These are phyloP conservation scores for Blastobotrys illinoisensis DNA, from an alignment of 1,139 yeast genomes.

Conservation along the genomic window DNA sequence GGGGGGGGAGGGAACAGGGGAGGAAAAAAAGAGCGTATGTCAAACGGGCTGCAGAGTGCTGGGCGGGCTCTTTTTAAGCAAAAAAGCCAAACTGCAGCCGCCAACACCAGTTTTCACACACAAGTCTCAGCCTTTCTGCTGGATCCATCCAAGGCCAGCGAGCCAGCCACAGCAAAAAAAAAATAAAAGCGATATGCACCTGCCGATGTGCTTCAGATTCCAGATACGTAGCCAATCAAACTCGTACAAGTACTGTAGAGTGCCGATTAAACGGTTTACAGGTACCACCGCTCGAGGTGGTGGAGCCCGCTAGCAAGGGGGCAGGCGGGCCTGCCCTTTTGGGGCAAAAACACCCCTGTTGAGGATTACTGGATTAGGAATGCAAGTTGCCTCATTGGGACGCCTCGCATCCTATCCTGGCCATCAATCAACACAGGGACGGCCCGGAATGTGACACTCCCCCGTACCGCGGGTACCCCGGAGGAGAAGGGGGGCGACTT, in stretches of 20 bases:
- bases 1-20: neutral
- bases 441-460: neutral
- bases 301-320: neutral
- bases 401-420: neutral
- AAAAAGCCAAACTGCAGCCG: neutral
- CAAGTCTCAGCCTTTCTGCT: neutral
- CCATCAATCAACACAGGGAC: neutral
- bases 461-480: neutral
- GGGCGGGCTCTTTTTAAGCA: neutral
- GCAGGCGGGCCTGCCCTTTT: neutral
- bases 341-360: neutral
- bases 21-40: neutral
- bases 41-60: neutral
- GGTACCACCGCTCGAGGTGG: neutral
- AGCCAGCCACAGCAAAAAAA: neutral
- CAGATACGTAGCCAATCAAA: neutral
- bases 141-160: neutral
- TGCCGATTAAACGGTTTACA: neutral
- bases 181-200: neutral
- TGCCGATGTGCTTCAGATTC: neutral
- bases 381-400: neutral
- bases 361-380: neutral
- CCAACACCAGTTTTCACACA: neutral
- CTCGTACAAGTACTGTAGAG: too few species aligned
- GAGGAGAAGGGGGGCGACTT: too few species aligned